Evolutionary conservation across 768 basidiomycete genomes (phyloP).

Genomic region (Coprinellus micaceus): DNA sequence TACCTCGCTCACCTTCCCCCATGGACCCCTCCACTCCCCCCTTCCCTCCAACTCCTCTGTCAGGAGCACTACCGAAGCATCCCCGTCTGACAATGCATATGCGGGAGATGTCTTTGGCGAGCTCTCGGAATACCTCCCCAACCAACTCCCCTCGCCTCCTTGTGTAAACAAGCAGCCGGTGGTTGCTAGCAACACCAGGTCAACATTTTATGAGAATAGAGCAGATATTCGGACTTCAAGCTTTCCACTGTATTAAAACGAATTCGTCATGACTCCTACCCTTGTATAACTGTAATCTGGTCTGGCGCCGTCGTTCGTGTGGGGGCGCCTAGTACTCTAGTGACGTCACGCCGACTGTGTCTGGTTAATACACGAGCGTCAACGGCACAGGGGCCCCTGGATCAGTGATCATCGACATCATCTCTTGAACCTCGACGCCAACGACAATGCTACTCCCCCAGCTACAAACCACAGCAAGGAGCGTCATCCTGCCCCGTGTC

Average conservation of each 20-base stretch:
- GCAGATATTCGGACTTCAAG: neutral
- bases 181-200: too few species aligned
- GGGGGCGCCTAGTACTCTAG: too few species aligned
- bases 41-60: slow-evolving; percentile 23
- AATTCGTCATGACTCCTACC: too few species aligned
- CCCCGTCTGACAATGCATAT: slow-evolving; percentile 18
- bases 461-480: neutral
- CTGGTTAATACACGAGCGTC: neutral
- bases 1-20: slow-evolving; percentile 25
- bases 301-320: too few species aligned
- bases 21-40: slow-evolving; percentile 13
- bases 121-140: too few species aligned
- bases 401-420: too few species aligned
- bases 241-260: too few species aligned
- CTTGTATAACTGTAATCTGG: too few species aligned
- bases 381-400: too few species aligned
- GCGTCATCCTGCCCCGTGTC: neutral
- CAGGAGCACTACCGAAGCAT: slow-evolving; percentile 21
- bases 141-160: neutral
- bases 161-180: neutral
- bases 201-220: neutral
- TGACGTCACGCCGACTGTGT: neutral
- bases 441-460: neutral
- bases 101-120: slow-evolving; percentile 4
- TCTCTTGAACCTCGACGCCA: neutral